These are phyloP conservation scores for Hypoxylon fragiforme DNA, from an alignment of 495 filamentous ascomycete genomes.

Conservation along the genomic window DNA sequence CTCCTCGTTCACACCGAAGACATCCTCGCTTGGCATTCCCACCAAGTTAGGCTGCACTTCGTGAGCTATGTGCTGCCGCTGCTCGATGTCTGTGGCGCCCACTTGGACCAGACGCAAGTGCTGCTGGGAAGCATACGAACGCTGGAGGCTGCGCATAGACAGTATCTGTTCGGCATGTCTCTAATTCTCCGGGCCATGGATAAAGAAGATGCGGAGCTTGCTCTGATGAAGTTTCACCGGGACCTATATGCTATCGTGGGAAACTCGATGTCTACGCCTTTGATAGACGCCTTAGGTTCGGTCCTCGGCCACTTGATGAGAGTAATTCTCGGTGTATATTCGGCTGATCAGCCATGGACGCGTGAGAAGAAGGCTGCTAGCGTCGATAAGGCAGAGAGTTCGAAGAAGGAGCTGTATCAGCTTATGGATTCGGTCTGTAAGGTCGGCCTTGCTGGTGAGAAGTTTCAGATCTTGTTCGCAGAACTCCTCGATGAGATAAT, in stretches of 20 bases:
- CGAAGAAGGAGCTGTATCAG: constrained; percentile 57
- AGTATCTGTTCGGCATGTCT: constrained; percentile 53
- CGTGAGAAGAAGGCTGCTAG: constrained; percentile 14
- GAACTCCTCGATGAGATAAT: constrained; percentile 71
- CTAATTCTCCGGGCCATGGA: constrained; percentile 47
- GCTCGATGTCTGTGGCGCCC: constrained; percentile 43
- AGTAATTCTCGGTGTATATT: constrained; percentile 59
- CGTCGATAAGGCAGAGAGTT: constrained; percentile 17
- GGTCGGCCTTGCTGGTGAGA: constrained; percentile 74
- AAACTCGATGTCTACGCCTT: constrained; percentile 61
- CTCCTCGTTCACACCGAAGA: constrained; percentile 51
- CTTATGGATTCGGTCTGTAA: constrained; percentile 65
- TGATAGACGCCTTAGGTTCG: constrained; percentile 55
- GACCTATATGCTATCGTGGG: constrained; percentile 68
- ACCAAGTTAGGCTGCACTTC: constrained; percentile 56
- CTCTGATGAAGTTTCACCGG: constrained; percentile 56
- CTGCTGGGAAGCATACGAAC: constrained; percentile 52
- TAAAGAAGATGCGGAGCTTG: constrained; percentile 35
- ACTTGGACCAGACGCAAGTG: constrained; percentile 44
- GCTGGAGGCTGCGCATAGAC: constrained; percentile 53
- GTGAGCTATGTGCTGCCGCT: constrained; percentile 54
- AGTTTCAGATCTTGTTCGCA: constrained; percentile 75
- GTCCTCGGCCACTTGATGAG: constrained; percentile 58
- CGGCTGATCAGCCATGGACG: constrained; percentile 21
- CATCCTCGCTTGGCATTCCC: constrained; percentile 55